phyloP scores from a whole-genome alignment of 768 basidiomycete species.

The Hemileccinum rubropunctum region DNA sequence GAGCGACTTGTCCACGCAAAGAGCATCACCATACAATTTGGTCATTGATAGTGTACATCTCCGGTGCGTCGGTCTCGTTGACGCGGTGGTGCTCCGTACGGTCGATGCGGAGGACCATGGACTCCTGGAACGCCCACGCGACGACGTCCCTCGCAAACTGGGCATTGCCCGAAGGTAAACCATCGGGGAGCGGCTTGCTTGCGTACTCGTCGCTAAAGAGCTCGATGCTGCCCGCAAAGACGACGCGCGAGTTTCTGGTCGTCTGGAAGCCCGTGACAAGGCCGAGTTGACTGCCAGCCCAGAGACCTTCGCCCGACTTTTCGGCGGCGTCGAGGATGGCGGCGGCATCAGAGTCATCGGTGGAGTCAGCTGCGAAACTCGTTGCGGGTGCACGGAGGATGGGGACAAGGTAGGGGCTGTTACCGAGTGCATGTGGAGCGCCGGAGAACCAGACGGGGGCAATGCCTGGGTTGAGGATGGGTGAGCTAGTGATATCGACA shows the following conservation, averaged over 20 bases:
- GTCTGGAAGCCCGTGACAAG: constrained; percentile 92
- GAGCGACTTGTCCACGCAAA: background rate
- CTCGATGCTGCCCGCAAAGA: constrained; percentile 79
- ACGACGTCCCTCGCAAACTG: constrained; percentile 73
- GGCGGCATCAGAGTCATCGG: constrained; percentile 54
- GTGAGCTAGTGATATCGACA: constrained; percentile 45
- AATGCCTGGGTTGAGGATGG: constrained; percentile 47
- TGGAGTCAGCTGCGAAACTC: constrained; percentile 73
- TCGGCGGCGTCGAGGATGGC: constrained; percentile 68
- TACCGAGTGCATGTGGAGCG: constrained; percentile 58
- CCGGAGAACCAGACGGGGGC: constrained; percentile 78
- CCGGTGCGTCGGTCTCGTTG: constrained; percentile 57
- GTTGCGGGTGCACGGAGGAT: constrained; percentile 75
- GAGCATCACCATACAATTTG: constrained; percentile 52
- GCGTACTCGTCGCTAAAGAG: constrained; percentile 77
- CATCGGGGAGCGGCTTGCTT: constrained; percentile 58
- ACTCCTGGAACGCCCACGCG: constrained; percentile 91
- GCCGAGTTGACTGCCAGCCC: constrained; percentile 75
- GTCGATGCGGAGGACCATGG: constrained; percentile 76
- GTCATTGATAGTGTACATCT: constrained; percentile 85
- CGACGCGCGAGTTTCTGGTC: constrained; percentile 66
- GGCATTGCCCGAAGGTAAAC: constrained; percentile 67
- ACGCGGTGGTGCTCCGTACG: constrained; percentile 68
- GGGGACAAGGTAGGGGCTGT: constrained; percentile 78
- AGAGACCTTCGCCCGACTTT: constrained; percentile 73